Evolutionary conservation across 2,329 filamentous ascomycete genomes (phyloP).

Genomic region (Cadophora gregata): DNA sequence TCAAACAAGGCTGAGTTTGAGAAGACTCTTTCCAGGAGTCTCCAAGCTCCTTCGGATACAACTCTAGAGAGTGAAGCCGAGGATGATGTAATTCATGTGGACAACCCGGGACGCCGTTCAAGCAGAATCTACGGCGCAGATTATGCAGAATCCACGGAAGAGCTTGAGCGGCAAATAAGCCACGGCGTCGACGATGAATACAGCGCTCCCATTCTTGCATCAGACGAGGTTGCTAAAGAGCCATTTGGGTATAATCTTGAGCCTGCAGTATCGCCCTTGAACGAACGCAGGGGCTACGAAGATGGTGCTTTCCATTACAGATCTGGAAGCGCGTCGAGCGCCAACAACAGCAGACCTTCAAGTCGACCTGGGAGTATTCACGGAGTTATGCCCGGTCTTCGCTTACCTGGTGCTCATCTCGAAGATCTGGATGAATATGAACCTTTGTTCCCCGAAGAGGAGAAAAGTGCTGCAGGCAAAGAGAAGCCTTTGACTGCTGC

Average conservation of each 20-base stretch:
- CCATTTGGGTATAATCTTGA: conserved; percentile 71
- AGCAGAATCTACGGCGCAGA: conserved; percentile 51
- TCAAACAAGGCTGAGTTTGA: conserved; percentile 39
- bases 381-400: conserved; percentile 56
- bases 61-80: conserved; percentile 54
- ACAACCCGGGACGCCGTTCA: conserved; percentile 62
- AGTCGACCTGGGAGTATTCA: conserved; percentile 70
- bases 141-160: conserved; percentile 54
- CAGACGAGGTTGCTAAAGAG: conserved; percentile 83
- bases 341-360: conserved; percentile 53
- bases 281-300: conserved; percentile 67
- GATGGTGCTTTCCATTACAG: conserved; percentile 56
- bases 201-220: conserved; percentile 81
- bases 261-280: conserved; percentile 80
- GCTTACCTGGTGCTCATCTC: conserved; percentile 67
- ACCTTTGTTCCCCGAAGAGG: conserved; percentile 86
- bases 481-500: conserved; percentile 57
- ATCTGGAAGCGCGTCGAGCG: conserved; percentile 54
- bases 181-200: conserved; percentile 59
- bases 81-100: conserved; percentile 77
- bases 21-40: conserved; percentile 47
- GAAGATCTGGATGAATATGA: conserved; percentile 95
- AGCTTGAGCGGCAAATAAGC: conserved; percentile 44
- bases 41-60: conserved; percentile 44
- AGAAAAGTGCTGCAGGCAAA: conserved; percentile 53